Percentiles rank a stretch among this genome's conserved stretches.
Evolutionary conservation across 306 rosid genomes (phyloP).

Genomic region (Senna siamea): DNA sequence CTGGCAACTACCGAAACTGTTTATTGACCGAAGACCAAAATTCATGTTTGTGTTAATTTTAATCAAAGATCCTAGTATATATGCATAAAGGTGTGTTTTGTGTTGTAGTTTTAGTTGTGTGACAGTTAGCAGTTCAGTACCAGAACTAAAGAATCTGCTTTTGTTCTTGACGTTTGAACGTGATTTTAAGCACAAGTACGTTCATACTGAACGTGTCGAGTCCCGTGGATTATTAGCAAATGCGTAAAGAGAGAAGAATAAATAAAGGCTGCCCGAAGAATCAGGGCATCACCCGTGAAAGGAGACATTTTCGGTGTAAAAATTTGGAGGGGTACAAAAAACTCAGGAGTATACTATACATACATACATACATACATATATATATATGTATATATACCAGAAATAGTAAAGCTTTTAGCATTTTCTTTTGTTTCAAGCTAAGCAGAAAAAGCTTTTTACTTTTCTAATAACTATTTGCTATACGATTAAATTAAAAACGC

Average conservation of each 20-base stretch:
- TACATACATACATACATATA: too few species aligned
- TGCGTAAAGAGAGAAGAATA: conserved; percentile 24
- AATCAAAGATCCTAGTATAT: not conserved
- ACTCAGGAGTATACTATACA: not conserved
- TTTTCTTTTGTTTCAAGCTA: not conserved
- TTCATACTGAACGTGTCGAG: not conserved
- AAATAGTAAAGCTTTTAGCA: not conserved
- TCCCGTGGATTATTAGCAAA: conserved; percentile 4
- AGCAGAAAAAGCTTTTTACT: not conserved
- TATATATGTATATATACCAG: not conserved
- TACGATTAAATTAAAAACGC: not conserved
- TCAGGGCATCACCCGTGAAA: conserved; percentile 19
- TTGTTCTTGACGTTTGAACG: conserved; percentile 35
- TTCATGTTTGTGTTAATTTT: not conserved
- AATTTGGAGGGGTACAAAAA: not conserved
- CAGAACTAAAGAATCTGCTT: conserved; percentile 19
- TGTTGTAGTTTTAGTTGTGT: not conserved
- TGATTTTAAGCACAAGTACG: conserved; percentile 27
- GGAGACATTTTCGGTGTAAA: conserved; percentile 32
- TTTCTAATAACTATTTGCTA: not conserved
- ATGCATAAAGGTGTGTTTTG: not conserved
- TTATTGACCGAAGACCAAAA: not conserved
- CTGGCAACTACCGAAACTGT: not conserved
- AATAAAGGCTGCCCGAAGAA: conserved; percentile 14
- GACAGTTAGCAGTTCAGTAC: not conserved